These are phyloP conservation scores for Hypericum perforatum DNA, from an alignment of 345 rosid genomes.

Conservation along the genomic window DNA sequence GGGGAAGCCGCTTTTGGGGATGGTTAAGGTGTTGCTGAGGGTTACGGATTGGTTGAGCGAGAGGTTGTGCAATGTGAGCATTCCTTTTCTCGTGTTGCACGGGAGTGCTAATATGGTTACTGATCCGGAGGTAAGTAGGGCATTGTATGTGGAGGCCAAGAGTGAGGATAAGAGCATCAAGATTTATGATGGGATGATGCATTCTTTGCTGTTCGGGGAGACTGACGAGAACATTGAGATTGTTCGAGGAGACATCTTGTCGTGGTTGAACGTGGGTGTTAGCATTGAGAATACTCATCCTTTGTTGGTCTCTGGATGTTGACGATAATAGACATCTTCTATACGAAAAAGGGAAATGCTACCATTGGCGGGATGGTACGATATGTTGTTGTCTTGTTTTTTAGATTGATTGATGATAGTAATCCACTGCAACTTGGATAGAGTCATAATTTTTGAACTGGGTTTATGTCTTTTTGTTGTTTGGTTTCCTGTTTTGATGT, in stretches of 20 bases:
- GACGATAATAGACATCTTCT: too few species aligned
- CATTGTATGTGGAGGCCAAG: conserved; percentile 36
- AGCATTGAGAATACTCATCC: too few species aligned
- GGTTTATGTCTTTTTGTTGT: too few species aligned
- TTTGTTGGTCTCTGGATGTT: too few species aligned
- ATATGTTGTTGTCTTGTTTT: too few species aligned
- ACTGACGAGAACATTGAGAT: conserved; percentile 60
- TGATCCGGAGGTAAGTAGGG: conserved; percentile 63
- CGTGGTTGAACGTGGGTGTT: conserved; percentile 65
- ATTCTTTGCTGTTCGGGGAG: conserved; percentile 82
- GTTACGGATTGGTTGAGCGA: conserved; percentile 47
- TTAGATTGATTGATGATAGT: too few species aligned
- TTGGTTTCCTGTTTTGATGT: too few species aligned
- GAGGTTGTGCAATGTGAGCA: conserved; percentile 35
- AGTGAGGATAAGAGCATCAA: conserved; percentile 62
- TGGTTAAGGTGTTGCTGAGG: conserved; percentile 60
- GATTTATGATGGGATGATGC: conserved; percentile 91
- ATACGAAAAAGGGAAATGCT: too few species aligned
- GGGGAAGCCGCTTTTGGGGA: conserved; percentile 74
- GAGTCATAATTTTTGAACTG: too few species aligned
- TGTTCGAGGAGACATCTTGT: conserved; percentile 48
- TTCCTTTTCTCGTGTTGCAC: conserved; percentile 62
- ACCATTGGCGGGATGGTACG: too few species aligned
- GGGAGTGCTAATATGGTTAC: conserved; percentile 72
- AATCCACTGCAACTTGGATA: too few species aligned